phyloP scores from a whole-genome alignment of 441 rosid genomes.

The Aquilaria agallochum region DNA sequence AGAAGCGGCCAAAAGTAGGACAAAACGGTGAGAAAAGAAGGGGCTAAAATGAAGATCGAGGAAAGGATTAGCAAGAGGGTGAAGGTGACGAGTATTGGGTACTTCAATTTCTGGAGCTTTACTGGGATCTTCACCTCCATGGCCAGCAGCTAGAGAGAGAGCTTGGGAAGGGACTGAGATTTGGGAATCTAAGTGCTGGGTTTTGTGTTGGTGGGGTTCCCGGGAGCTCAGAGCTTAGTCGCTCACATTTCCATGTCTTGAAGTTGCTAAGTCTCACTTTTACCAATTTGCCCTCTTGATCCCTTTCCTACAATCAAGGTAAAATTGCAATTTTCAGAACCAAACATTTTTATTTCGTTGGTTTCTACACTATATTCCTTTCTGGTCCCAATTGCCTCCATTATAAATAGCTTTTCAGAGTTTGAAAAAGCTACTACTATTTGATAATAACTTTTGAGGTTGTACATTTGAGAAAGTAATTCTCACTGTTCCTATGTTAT shows the following conservation, averaged over 20 bases:
- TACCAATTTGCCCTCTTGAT: no score
- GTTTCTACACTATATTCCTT: no score
- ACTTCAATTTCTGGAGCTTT: constrained; percentile 51
- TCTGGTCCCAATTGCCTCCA: no score
- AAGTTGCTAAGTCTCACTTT: not conserved
- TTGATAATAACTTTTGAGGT: no score
- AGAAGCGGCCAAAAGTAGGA: constrained; percentile 85
- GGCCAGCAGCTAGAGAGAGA: not conserved
- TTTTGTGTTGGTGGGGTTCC: not conserved
- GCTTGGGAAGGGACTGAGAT: constrained; percentile 4
- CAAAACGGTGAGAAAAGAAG: constrained; percentile 62
- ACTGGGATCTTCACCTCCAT: constrained; percentile 86
- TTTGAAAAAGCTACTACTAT: no score
- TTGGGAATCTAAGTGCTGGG: not conserved
- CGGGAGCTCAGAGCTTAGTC: not conserved
- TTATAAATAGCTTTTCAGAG: no score
- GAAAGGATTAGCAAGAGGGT: constrained; percentile 14
- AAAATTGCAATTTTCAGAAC: no score
- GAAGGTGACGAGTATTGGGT: constrained; percentile 41
- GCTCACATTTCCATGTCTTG: no score
- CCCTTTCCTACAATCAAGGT: no score
- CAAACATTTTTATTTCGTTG: no score
- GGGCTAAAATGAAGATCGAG: constrained; percentile 33
- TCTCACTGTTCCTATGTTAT: no score
- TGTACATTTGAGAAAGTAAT: no score